Conservation (phyloP, 225 moss, liverwort and hornwort species). For the Sphagnum tenellum region DNA sequence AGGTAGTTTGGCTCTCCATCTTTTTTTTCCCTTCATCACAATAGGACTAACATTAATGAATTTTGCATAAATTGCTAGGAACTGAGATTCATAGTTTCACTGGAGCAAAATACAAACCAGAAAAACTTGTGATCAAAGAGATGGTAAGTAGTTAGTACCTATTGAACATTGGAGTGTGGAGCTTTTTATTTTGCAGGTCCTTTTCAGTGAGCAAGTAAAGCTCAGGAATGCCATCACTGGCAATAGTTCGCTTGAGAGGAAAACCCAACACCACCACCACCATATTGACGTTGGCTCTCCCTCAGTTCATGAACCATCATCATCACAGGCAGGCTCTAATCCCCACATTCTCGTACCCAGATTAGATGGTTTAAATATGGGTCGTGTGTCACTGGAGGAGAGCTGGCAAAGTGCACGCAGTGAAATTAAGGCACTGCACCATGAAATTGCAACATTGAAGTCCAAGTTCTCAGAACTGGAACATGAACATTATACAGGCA, state of each 20-base stretch:
- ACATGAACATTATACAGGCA: slow-evolving; percentile 39
- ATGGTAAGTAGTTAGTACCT: no score
- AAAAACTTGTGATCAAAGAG: no score
- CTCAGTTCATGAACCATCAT: slow-evolving; percentile 25
- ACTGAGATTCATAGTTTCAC: no score
- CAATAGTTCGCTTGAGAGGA: slow-evolving; percentile 16
- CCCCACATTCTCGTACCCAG: slow-evolving; percentile 27
- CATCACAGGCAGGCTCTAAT: slow-evolving; percentile 22
- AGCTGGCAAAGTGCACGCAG: slow-evolving; percentile 44
- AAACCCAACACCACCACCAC: slow-evolving; percentile 16
- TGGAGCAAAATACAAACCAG: no score
- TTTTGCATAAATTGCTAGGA: no score
- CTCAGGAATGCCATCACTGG: slow-evolving; percentile 69
- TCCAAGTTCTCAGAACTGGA: slow-evolving; percentile 73
- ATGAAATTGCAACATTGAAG: slow-evolving; percentile 88
- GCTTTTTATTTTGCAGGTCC: slow-evolving; percentile 14
- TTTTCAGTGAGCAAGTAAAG: slow-evolving; percentile 89
- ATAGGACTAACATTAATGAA: no score
- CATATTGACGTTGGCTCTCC: slow-evolving; percentile 18
- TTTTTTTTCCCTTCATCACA: background rate
- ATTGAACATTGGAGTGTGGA: no score
- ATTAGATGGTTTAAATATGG: slow-evolving; percentile 27
- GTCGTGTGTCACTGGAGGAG: slow-evolving; percentile 40
- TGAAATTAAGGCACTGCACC: slow-evolving; percentile 61
- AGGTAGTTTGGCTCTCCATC: slow-evolving; percentile 19